A percentile compares a stretch with the other conserved stretches of the same genome.
Conservation (phyloP, 441 rosid species). For the Aleurites moluccanus region DNA sequence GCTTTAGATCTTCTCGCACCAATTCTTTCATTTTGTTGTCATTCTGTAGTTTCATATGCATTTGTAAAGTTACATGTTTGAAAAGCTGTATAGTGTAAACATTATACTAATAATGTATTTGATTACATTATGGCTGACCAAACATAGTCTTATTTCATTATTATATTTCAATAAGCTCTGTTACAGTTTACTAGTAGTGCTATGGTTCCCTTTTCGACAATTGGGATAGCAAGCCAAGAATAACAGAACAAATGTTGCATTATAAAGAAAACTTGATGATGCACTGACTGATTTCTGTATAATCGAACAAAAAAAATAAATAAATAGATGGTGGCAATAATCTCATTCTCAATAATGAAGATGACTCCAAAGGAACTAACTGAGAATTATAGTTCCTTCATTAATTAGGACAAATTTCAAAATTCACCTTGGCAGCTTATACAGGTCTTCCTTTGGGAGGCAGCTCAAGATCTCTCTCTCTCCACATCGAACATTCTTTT, state of each 20-base stretch:
- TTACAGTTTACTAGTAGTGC: neutral
- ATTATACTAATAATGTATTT: too few species aligned
- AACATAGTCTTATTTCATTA: neutral
- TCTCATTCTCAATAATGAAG: neutral
- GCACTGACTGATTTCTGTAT: neutral
- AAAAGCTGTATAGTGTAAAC: too few species aligned
- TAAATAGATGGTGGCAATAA: neutral
- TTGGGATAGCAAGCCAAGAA: neutral
- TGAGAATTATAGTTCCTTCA: neutral
- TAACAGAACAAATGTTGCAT: neutral
- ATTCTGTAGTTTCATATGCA: neutral
- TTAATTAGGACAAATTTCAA: neutral
- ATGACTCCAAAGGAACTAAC: neutral
- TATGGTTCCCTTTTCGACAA: neutral
- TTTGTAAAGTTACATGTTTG: too few species aligned
- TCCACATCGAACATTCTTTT: neutral
- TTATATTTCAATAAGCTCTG: neutral
- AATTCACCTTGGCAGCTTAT: neutral
- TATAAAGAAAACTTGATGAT: neutral
- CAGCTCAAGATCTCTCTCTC: slow-evolving; percentile 1
- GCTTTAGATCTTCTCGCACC: too few species aligned
- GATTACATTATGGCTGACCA: too few species aligned
- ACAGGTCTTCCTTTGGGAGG: neutral
- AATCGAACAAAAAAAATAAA: neutral
- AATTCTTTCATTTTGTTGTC: neutral